Evolutionary conservation across 225 moss, liverwort and hornwort genomes (phyloP).

Genomic region (Pleurozium schreberi): DNA sequence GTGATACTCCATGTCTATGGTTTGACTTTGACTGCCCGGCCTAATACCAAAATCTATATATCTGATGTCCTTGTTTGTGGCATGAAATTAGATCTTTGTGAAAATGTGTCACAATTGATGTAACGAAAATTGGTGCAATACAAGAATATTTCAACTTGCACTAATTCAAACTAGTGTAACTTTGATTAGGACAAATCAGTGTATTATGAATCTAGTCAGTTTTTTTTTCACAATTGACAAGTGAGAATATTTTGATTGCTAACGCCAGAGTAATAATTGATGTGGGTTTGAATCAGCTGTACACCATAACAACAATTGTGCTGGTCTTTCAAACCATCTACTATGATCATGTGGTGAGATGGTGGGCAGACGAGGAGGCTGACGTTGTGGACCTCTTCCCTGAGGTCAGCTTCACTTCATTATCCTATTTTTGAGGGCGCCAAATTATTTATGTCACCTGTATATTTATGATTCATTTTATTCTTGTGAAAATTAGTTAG

Average conservation of each 20-base stretch:
- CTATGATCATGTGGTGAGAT: constrained; percentile 24
- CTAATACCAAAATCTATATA: no score
- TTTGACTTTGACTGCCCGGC: fast-evolving
- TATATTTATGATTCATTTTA: no score
- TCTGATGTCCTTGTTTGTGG: no score
- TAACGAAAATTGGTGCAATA: neutral
- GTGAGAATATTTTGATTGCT: neutral
- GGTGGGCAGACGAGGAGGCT: neutral
- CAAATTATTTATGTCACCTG: neutral
- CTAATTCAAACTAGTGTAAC: neutral
- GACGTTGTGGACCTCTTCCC: constrained; percentile 8
- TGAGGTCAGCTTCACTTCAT: constrained; percentile 7
- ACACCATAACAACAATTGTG: constrained; percentile 74
- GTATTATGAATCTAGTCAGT: neutral
- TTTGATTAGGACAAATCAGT: neutral
- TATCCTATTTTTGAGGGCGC: no score
- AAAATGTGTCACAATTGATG: neutral
- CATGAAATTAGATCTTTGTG: neutral
- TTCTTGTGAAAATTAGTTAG: neutral
- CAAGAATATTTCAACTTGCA: neutral
- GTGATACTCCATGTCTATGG: neutral
- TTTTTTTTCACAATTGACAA: neutral
- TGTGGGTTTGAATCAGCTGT: constrained; percentile 30
- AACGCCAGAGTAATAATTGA: neutral
- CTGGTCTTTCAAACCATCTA: constrained; percentile 70